phyloP scores from a whole-genome alignment of 176 grass and related monocot genomes.

The Avena eriantha region DNA sequence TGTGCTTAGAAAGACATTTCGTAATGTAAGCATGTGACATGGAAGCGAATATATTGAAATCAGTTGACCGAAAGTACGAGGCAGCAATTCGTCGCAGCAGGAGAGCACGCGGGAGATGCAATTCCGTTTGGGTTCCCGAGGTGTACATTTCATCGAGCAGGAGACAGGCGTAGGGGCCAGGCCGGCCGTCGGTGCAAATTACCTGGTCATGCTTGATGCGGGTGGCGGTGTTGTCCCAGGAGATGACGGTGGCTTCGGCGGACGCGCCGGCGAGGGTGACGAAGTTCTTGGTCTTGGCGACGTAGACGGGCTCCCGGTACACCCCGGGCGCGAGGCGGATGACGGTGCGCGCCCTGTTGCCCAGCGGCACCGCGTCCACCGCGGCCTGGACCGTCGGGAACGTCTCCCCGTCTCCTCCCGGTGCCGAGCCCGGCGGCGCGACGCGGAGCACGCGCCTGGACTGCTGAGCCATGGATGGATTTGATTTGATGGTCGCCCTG shows the following conservation, averaged over 20 bases:
- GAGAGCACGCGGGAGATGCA: neutral
- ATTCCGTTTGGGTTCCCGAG: neutral
- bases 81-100: neutral
- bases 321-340: constrained; percentile 72
- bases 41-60: constrained; percentile 4
- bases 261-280: constrained; percentile 70
- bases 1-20: neutral
- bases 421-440: constrained; percentile 53
- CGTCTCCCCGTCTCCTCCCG: constrained; percentile 24
- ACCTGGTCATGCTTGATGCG: constrained; percentile 90
- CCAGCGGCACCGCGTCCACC: constrained; percentile 85
- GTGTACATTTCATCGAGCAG: constrained; percentile 49
- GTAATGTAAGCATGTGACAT: neutral
- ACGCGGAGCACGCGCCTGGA: constrained; percentile 62
- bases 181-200: neutral
- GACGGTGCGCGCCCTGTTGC: constrained; percentile 72
- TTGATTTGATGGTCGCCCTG: neutral
- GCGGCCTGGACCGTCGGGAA: constrained; percentile 84
- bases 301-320: constrained; percentile 83
- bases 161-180: neutral
- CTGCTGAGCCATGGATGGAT: constrained; percentile 46
- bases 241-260: constrained; percentile 77
- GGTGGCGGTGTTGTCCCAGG: constrained; percentile 90
- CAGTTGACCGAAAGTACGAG: neutral
- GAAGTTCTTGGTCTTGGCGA: constrained; percentile 93